Evolutionary conservation across 169 alveolate species (phyloP).

Genomic region (Cytauxzoon felis): DNA sequence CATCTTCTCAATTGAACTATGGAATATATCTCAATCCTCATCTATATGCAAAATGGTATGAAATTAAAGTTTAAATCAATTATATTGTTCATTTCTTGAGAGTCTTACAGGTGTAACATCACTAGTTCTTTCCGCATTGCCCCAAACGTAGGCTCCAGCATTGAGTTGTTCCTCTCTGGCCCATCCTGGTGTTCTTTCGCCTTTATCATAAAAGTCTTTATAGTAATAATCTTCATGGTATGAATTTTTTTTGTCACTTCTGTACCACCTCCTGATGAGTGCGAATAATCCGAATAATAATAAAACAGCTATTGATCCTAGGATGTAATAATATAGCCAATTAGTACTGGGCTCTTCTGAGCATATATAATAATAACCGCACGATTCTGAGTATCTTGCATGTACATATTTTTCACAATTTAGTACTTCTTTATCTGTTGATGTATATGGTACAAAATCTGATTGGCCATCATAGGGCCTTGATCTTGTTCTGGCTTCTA

Average conservation of each 20-base stretch:
- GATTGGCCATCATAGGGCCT: not conserved
- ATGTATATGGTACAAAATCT: constrained; percentile 44
- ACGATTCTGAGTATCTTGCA: constrained; percentile 15
- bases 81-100: constrained; percentile 4
- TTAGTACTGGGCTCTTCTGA: constrained; percentile 4
- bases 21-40: too few species aligned
- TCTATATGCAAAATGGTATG: not conserved
- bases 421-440: constrained; percentile 31
- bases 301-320: not conserved
- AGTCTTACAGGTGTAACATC: constrained; percentile 62
- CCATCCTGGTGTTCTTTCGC: not conserved
- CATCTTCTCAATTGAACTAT: too few species aligned
- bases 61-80: not conserved
- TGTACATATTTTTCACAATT: constrained; percentile 45
- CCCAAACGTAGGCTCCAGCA: constrained; percentile 48
- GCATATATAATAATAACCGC: constrained; percentile 56
- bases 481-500: constrained; percentile 10
- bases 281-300: not conserved
- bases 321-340: not conserved
- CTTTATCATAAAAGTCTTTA: not conserved
- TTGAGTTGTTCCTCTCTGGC: constrained; percentile 20
- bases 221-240: not conserved
- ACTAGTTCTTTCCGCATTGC: constrained; percentile 42
- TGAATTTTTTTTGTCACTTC: not conserved
- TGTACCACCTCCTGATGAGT: not conserved